Evolutionary conservation across 2,329 filamentous ascomycete genomes (phyloP).

Genomic region (Madurella fahalii): DNA sequence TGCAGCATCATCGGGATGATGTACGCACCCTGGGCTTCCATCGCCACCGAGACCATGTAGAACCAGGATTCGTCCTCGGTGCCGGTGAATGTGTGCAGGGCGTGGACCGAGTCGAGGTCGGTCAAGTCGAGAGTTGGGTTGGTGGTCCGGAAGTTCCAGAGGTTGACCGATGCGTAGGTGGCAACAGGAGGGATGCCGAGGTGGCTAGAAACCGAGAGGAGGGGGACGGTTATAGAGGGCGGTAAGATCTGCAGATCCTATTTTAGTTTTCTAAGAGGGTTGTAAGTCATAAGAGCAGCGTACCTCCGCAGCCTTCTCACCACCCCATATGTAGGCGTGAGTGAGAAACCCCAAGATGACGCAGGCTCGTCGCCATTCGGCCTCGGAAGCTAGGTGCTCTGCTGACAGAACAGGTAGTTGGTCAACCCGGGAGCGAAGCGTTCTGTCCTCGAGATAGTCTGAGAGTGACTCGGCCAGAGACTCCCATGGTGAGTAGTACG

Average conservation of each 20-base stretch:
- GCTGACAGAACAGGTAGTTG: slow-evolving; percentile 67
- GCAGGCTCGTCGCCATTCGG: slow-evolving; percentile 80
- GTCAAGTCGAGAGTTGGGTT: slow-evolving; percentile 46
- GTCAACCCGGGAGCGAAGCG: slow-evolving; percentile 60
- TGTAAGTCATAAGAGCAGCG: slow-evolving; percentile 10
- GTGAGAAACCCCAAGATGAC: slow-evolving; percentile 72
- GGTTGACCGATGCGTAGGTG: slow-evolving; percentile 80
- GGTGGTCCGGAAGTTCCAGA: slow-evolving; percentile 77
- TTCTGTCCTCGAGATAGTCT: slow-evolving; percentile 57
- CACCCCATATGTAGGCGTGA: slow-evolving; percentile 89
- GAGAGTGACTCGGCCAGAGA: slow-evolving; percentile 64
- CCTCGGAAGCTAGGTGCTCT: slow-evolving; percentile 55
- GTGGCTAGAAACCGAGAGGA: slow-evolving; percentile 65
- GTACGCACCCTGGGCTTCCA: slow-evolving; percentile 74
- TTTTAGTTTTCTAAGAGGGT: not conserved
- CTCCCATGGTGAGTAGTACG: slow-evolving; percentile 82
- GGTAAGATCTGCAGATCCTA: slow-evolving; percentile 55
- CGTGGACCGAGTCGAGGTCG: slow-evolving; percentile 64
- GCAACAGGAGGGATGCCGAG: slow-evolving; percentile 82
- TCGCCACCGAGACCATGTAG: slow-evolving; percentile 80
- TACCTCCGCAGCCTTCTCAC: slow-evolving; percentile 68
- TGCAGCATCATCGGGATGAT: slow-evolving; percentile 73
- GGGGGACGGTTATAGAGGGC: slow-evolving; percentile 70
- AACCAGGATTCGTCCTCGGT: slow-evolving; percentile 94
- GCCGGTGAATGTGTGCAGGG: slow-evolving; percentile 80